Evolutionary conservation across 768 basidiomycete species (phyloP), one percentile per base, ranked within the genome.

Genomic region (Termitomyces bulborhizus): DNA sequence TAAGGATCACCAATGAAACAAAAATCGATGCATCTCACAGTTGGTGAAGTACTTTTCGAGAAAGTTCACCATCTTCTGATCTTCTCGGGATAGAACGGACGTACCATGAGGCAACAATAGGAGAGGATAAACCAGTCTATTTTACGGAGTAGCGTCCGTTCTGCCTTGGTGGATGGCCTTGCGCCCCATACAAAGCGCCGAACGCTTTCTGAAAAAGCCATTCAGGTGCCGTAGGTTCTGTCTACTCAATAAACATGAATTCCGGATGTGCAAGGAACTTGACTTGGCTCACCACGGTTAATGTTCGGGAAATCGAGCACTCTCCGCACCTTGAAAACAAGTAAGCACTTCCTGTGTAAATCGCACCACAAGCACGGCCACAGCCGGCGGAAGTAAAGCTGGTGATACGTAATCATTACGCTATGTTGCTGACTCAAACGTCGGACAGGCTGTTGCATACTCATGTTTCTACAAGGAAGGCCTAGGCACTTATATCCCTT

Each of bases 101-200:
- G 41, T 62, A 85, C 79, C 84, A 86, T 82, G 45, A 87, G 72
- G 71, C 85, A 87, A 63, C 83, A 82, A 63, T 85, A 87, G 8
- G 84, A 85, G 40, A 88, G 65, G 47, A 88, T 85, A 63, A 86
- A 85, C 73, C 77, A 82, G 66, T 89, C 80, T 24, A 81, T 71
- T 59, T 88, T 88, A 59, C 79, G 61, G 26, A 88, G 67, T 32
- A 88, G 73, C 18, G 56, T 74, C 31, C 71, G 65, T 70, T 87
- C 85, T 13, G 45, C 54, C 44, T 59, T 54, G 18, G 62, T 54
- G 8, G 53, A 31, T 13, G 62, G 56, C 34, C 31, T 56, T 43
- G 51, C 57, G 51, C 61, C 61, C 63, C 63, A 61, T 34, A 63
- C 53, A 36, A 60, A 58, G 36, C 29, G 39, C 51, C 63, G 60